phyloP scores from a whole-genome alignment of 1,284 basidiomycete genomes.

The Sanguinoderma infundibulare region DNA sequence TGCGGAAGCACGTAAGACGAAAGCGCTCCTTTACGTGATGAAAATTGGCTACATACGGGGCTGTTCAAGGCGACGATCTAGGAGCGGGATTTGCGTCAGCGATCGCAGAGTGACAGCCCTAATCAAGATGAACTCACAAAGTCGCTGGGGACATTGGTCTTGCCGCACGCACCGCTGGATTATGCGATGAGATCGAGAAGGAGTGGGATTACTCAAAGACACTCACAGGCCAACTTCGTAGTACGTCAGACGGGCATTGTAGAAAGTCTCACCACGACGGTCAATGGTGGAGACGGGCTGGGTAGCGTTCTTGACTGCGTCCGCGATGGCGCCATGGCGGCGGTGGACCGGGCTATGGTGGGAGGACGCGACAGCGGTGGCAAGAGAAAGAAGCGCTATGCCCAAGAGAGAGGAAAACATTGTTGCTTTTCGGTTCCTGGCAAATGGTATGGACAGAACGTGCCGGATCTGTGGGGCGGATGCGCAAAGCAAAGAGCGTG shows the following conservation, averaged over 20 bases:
- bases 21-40: conserved; percentile 50
- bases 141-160: conserved; percentile 46
- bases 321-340: conserved; percentile 34
- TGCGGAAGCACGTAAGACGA: conserved; percentile 30
- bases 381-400: conserved; percentile 33
- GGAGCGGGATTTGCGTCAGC: not conserved
- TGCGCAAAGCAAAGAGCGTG: conserved; percentile 28
- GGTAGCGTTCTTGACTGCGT: conserved; percentile 12
- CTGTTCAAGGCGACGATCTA: conserved; percentile 28
- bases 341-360: conserved; percentile 29
- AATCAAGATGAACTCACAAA: conserved; percentile 48
- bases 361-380: conserved; percentile 28
- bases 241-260: conserved; percentile 43
- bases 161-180: conserved; percentile 60
- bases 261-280: conserved; percentile 28
- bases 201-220: not conserved
- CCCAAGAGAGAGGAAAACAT: conserved; percentile 33
- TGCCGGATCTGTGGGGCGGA: conserved; percentile 4
- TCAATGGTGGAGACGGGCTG: conserved; percentile 19
- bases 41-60: conserved; percentile 8
- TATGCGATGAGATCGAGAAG: not conserved
- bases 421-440: conserved; percentile 13
- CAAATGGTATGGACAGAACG: conserved; percentile 2
- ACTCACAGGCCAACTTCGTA: conserved; percentile 46
- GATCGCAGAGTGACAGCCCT: not conserved